Base-by-base conservation (phyloP, 2,329 filamentous ascomycete genomes). In the Cladophialophora carrionii region DNA sequence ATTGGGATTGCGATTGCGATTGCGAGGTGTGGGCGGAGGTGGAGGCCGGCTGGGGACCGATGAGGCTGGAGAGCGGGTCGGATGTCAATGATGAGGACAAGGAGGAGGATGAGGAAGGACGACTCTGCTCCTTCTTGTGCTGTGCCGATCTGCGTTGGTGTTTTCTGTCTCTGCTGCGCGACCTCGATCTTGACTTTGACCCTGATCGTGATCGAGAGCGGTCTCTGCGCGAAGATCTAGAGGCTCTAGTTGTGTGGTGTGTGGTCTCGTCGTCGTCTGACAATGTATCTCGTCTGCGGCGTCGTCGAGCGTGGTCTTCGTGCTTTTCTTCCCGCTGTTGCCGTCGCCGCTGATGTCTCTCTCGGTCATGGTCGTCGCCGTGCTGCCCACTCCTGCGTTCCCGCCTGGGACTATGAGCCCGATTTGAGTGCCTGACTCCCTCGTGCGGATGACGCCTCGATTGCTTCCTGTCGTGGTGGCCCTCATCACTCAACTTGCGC, bases 21-120 rank as follows among this genome's bases (percentile, higher is more conserved):
- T 34, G 3, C 61, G 83, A 34, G 86, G 73, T 32, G 12, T 74
- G 76, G 3, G 80, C 64, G 49, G 29, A 71, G 88, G 87, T 8
- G 85, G 87, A 0, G 80, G 76, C 22, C 92, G 66, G 0, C 2
- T 26, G n/a, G 24, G 48, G 22, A 29, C 92, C 93, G 37, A 96
- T 88, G 22, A 94, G 79, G 3, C 89, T 86, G 63, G 92, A 88
- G 3, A 92, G 78, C 0, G 90, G 88, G 74, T 96, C 91, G 0
- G 90, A 92, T 46, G 78, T 22, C 7, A 74, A 62, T 8, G 70
- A 74, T 4, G 65, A 68, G 41, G 74, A 61, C 7, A 69, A 73
- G 6, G 65, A 68, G 43, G 41, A 58, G 54, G 71, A 71, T 24
- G 56, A 58, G 14, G 34, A 37, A 14, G 34, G 12, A 37, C 1